Percentiles rank a stretch among this genome's conserved stretches.
These are phyloP conservation scores for Juncus effusus DNA, from an alignment of 176 grass and related monocot genomes.

Conservation along the genomic window DNA sequence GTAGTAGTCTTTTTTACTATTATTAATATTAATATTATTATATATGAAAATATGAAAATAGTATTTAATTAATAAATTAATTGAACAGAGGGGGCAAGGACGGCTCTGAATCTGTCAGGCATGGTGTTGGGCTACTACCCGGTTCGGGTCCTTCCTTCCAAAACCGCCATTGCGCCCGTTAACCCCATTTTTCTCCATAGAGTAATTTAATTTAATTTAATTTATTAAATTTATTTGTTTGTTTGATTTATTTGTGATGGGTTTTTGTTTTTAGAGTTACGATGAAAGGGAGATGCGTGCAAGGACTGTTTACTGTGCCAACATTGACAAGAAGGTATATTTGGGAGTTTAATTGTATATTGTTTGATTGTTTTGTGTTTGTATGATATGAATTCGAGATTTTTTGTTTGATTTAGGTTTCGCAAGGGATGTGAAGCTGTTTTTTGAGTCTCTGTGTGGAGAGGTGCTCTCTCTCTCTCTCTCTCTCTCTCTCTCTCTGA, in stretches of 20 bases:
- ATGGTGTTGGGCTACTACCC: too few relatives aligned
- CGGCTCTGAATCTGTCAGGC: conserved; percentile 68
- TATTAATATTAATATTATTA: background rate
- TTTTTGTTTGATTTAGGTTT: conserved; percentile 51
- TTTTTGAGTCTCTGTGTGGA: conserved; percentile 97
- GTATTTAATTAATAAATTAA: too few relatives aligned
- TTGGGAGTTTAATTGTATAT: conserved; percentile 5
- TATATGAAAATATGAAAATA: too few relatives aligned
- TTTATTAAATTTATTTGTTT: too few relatives aligned
- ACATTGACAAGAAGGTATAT: conserved; percentile 99
- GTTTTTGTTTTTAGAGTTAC: conserved; percentile 75
- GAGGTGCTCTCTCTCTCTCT: conserved; percentile 70
- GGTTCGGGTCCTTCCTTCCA: too few relatives aligned
- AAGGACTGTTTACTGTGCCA: conserved; percentile 98
- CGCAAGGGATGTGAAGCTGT: conserved; percentile 96
- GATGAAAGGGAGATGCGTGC: conserved; percentile 99
- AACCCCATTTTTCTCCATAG: conserved; percentile 15
- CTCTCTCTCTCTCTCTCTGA: conserved; percentile 24
- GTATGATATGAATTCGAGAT: too few relatives aligned
- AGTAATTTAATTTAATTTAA: conserved; percentile 48
- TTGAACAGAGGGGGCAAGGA: conserved; percentile 69
- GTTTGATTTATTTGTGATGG: conserved; percentile 12
- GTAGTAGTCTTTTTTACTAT: too few relatives aligned
- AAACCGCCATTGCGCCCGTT: too few relatives aligned
- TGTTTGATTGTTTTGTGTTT: background rate